phyloP scores from a whole-genome alignment of 2,329 filamentous ascomycete genomes.

The Monilinia vaccinii-corymbosi region DNA sequence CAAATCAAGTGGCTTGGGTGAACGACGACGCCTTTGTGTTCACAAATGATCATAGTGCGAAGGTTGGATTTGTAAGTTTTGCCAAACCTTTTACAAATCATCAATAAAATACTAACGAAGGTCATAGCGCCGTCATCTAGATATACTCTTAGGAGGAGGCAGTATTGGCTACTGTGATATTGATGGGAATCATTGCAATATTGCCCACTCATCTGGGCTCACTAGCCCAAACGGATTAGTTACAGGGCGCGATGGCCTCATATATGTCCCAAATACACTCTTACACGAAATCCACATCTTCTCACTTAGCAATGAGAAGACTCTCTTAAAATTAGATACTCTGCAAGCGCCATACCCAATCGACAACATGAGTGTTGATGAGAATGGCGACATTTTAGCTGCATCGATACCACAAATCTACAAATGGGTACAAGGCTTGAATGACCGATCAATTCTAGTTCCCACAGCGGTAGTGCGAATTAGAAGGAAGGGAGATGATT shows the following conservation, averaged over 20 bases:
- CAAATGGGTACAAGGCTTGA: conserved; percentile 17
- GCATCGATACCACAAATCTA: conserved; percentile 28
- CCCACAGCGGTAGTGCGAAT: background rate
- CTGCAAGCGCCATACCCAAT: conserved; percentile 27
- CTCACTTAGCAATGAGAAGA: conserved; percentile 9
- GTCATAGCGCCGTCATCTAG: conserved; percentile 22
- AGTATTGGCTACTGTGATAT: conserved; percentile 26
- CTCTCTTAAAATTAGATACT: conserved; percentile 19
- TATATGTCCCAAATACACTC: conserved; percentile 29
- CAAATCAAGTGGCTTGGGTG: conserved; percentile 31
- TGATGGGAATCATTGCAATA: conserved; percentile 21
- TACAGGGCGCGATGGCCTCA: conserved; percentile 27
- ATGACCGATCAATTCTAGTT: conserved; percentile 17
- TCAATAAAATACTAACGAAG: background rate
- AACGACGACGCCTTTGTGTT: conserved; percentile 30
- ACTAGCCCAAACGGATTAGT: conserved; percentile 30
- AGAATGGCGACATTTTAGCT: conserved; percentile 30
- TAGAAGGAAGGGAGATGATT: background rate
- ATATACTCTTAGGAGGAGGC: conserved; percentile 26
- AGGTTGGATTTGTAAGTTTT: conserved; percentile 24
- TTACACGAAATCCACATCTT: conserved; percentile 6
- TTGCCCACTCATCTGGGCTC: conserved; percentile 22
- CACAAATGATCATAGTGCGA: conserved; percentile 31
- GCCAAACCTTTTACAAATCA: background rate
- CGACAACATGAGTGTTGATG: conserved; percentile 32